Base-by-base conservation (phyloP, 1,284 basidiomycete species). In the Paramarasmius palmivorus region DNA sequence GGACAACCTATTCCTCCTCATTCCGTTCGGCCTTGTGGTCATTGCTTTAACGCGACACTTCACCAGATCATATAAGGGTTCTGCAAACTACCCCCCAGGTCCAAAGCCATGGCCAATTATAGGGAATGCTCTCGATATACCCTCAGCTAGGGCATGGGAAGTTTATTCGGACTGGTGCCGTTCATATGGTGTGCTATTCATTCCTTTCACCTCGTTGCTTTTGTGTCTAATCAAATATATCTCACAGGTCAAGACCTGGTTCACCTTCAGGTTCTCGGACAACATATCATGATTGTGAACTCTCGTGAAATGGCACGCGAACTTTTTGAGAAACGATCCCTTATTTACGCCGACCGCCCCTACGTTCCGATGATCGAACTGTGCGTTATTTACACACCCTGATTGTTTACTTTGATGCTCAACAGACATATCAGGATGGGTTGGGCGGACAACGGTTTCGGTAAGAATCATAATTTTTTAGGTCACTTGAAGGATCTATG, bases 251-350 rank as follows among this genome's bases (percentile, higher is more conserved):
- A 12, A 5, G 59, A 63, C 47, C 59, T 73, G 15, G 50, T 72
- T 2, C 64, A 69, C 53, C 50, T 65, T 15, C 61, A 61, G 25
- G 41, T 62, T 2, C 59, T 65, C 25, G 57, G 63, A 7, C 57
- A 62, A 44, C 67, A 78, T 40, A 65, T 74, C 4, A 59, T 81
- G 40, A 59, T 79, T n/a, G 57, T 77, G 3, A 75, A 76, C 56
- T 72, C 72, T 0, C 49, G 68, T 9, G 61, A 69, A 34, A 61
- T 68, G 12, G 71, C 67, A 3, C 64, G 57, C 10, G 76, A 74
- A 5, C 63, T 79, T 9, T 65, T 79, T 20, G 75, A 77, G 17
- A 74, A 70, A 52, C 67, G 73, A 19, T 74, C 74, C 8, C 58
- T 55, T 2, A 65, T 66, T 15, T 76, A 75, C 56, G 72, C 63